A percentile compares a stretch with the other conserved stretches of the same genome.
These are phyloP conservation scores for Bolboschoenoplectus hybrid DNA, from an alignment of 202 grass and related monocot species.

Conservation along the genomic window DNA sequence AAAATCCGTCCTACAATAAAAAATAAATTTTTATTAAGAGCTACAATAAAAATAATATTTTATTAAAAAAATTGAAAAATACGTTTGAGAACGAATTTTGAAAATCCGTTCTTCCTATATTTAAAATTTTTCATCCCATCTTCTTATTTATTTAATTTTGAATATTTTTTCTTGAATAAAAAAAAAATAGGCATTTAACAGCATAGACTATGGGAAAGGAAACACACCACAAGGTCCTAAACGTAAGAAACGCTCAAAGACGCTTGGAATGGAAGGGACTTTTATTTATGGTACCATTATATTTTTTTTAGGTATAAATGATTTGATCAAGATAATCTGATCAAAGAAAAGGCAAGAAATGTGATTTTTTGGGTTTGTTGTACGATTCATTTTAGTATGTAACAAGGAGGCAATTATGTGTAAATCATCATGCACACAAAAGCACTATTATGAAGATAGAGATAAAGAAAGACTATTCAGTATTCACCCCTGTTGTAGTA, in stretches of 20 bases:
- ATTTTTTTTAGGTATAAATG: too few relatives aligned
- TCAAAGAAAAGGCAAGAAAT: not conserved
- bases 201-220: not conserved
- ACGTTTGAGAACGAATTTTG: too few relatives aligned
- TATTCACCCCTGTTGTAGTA: not conserved
- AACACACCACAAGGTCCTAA: not conserved
- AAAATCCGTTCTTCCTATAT: too few relatives aligned
- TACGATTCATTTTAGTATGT: not conserved
- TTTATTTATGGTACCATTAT: not conserved
- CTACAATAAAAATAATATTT: too few relatives aligned
- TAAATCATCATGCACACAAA: conserved; percentile 15
- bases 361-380: not conserved
- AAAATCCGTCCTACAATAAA: too few relatives aligned
- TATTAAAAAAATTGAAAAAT: too few relatives aligned
- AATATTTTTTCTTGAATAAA: too few relatives aligned
- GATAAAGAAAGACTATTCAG: not conserved
- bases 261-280: conserved; percentile 21
- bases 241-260: not conserved
- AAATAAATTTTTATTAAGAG: too few relatives aligned
- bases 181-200: too few relatives aligned
- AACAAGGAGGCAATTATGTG: conserved; percentile 1
- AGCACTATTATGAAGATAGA: not conserved
- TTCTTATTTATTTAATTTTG: too few relatives aligned
- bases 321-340: too few relatives aligned
- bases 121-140: too few relatives aligned